Evolutionary conservation across 1,139 yeast species (phyloP), one percentile per base, ranked within the genome.

Genomic region (Hansenula sp.): DNA sequence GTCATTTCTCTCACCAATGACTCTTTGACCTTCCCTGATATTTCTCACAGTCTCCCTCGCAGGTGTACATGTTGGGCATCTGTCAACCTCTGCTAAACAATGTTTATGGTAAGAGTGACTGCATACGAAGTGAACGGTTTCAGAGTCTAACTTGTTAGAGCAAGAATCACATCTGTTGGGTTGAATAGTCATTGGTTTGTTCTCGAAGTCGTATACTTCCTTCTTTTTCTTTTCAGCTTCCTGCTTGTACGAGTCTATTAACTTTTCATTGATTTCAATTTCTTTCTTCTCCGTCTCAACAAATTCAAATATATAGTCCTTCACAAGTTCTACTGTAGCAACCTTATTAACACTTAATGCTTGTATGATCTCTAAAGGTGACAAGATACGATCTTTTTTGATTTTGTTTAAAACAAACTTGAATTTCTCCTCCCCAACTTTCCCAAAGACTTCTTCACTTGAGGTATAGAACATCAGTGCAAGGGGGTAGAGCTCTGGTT

Each of bases 91-190:
- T 38, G 73, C 71, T 19, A 92, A 62, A 55, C 98, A 94, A 39
- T 86, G 69, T 51, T 84, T 88, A 58, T 92, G 98, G 56, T 78
- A 89, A 4, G 95, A 80, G 55, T 92, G 98, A 40, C 75, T 75
- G 64, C 98, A 92, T 46, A 81, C 78, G 66, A 90, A 94, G 55
- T 87, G 95, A 1, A 86, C 75, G 9, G 83, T 75, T 0, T 97
- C 97, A 40, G 82, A 71, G 44, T 88, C 95, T 26, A 92, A 65
- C 21, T 77, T 71, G 39, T 75, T 68, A 14, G 77, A 69, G 58
- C 98, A 94, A 8, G 81, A 72, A 17, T 81, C 69, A 59, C 98
- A 94, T 37, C 71, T 72, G 20, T 82, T 73, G 47, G 82, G 78
- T 53, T 85, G 90, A 2, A 89, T 69, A 8, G 80, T 71, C 29